phyloP scores from a whole-genome alignment of 1,139 yeast species.

The Meyerozyma guilliermondii region DNA sequence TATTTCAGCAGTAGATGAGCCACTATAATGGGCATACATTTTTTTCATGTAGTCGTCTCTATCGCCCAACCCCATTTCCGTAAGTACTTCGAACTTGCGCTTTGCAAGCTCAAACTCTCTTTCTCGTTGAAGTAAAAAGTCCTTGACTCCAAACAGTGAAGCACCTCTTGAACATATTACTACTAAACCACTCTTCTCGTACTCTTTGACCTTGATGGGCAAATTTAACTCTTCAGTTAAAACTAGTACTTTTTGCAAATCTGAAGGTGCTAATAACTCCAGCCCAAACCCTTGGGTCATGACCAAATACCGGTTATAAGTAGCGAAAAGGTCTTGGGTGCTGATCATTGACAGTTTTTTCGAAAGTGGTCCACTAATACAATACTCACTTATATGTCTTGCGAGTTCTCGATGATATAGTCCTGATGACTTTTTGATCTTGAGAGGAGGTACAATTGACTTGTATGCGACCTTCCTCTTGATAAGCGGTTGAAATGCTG shows the following conservation, averaged over 20 bases:
- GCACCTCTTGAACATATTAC: constrained; percentile 25
- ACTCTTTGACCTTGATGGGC: constrained; percentile 28
- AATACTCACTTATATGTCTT: constrained; percentile 50
- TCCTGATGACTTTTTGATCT: constrained; percentile 23
- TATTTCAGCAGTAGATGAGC: constrained; percentile 34
- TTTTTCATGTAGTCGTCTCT: constrained; percentile 18
- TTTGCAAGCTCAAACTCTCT: constrained; percentile 21
- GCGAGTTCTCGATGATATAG: constrained; percentile 36
- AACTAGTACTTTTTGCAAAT: constrained; percentile 27
- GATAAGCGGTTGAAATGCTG: constrained; percentile 37
- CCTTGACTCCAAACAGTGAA: constrained; percentile 13
- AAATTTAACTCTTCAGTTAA: constrained; percentile 26
- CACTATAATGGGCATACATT: constrained; percentile 23
- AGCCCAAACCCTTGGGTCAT: constrained; percentile 39
- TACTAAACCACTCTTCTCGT: constrained; percentile 31
- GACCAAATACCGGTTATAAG: constrained; percentile 35
- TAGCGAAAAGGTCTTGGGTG: constrained; percentile 38
- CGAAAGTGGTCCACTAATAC: constrained; percentile 28
- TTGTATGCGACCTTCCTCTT: constrained; percentile 11
- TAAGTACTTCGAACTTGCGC: constrained; percentile 17
- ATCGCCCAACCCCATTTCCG: constrained; percentile 16
- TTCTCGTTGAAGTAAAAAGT: constrained; percentile 21
- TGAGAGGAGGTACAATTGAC: constrained; percentile 25
- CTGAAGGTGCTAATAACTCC: constrained; percentile 26
- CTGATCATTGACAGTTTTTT: constrained; percentile 36